These are phyloP conservation scores for Babesia bovis DNA, from an alignment of 169 alveolate species.

Conservation along the genomic window DNA sequence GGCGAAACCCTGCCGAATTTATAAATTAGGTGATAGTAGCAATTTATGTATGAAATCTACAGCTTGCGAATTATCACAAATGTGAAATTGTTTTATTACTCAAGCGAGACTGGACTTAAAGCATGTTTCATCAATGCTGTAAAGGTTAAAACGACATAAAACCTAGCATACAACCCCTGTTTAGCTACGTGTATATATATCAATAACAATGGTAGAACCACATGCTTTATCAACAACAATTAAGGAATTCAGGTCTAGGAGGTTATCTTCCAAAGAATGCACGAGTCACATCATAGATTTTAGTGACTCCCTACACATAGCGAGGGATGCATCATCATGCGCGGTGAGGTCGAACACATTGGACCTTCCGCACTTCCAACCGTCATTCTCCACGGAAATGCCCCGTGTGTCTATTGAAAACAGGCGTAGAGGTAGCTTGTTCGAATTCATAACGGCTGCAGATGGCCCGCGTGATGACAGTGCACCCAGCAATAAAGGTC, in stretches of 20 bases:
- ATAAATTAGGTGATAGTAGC: too few relatives aligned
- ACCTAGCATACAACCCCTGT: too few relatives aligned
- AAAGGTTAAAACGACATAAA: too few relatives aligned
- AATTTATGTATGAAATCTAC: too few relatives aligned
- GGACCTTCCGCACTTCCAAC: not conserved
- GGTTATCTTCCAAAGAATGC: not conserved
- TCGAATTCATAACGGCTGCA: not conserved
- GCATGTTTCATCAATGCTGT: too few relatives aligned
- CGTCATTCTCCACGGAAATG: not conserved
- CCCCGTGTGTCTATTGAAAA: not conserved
- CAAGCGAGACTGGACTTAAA: too few relatives aligned
- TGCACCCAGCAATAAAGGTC: not conserved
- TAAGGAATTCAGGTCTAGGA: slow-evolving; percentile 5
- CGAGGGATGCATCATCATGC: slow-evolving; percentile 7
- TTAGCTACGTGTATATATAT: too few relatives aligned
- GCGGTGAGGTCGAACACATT: slow-evolving; percentile 9
- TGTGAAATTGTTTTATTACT: too few relatives aligned
- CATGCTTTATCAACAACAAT: not conserved
- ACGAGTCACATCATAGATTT: not conserved
- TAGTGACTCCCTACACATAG: not conserved
- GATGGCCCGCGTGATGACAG: not conserved
- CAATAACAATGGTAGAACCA: slow-evolving; percentile 16
- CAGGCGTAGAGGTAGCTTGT: slow-evolving; percentile 7
- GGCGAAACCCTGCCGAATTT: too few relatives aligned
- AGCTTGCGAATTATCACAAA: too few relatives aligned